Conservation (phyloP, 768 basidiomycete species). For the Agaricus bisporus region DNA sequence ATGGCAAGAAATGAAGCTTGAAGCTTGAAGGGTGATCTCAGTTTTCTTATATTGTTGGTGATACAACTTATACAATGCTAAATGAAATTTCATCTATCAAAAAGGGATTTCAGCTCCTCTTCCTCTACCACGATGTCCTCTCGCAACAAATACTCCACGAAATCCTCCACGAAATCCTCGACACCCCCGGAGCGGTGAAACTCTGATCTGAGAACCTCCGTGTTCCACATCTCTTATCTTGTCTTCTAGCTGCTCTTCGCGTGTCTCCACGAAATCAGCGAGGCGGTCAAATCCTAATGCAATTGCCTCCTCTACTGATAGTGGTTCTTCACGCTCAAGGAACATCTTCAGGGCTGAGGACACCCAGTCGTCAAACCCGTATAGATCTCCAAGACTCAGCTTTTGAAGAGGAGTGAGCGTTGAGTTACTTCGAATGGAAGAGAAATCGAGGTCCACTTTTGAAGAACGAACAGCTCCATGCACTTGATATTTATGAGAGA, state of each 20-base stretch:
- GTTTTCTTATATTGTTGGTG: too few relatives aligned
- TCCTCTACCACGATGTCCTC: too few relatives aligned
- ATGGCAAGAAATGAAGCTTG: too few relatives aligned
- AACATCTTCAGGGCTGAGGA: constrained; percentile 29
- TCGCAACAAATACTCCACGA: too few relatives aligned
- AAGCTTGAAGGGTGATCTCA: too few relatives aligned
- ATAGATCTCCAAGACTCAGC: constrained; percentile 31
- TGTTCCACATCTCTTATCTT: neutral
- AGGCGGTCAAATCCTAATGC: constrained; percentile 17
- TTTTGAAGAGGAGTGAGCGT: constrained; percentile 21
- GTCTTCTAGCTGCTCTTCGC: neutral
- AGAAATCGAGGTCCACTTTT: constrained; percentile 18
- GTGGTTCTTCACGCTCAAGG: constrained; percentile 25
- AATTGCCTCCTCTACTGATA: constrained; percentile 23
- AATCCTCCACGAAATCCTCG: too few relatives aligned
- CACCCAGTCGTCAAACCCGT: constrained; percentile 32
- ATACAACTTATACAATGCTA: too few relatives aligned
- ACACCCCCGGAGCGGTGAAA: too few relatives aligned
- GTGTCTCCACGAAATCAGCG: neutral
- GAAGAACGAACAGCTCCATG: constrained; percentile 27
- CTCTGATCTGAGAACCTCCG: too few relatives aligned
- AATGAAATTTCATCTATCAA: too few relatives aligned
- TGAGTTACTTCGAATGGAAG: neutral
- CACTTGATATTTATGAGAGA: constrained; percentile 31
- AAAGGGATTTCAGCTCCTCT: too few relatives aligned